Conservation (phyloP, 306 rosid species). For the Vigna angularis region DNA sequence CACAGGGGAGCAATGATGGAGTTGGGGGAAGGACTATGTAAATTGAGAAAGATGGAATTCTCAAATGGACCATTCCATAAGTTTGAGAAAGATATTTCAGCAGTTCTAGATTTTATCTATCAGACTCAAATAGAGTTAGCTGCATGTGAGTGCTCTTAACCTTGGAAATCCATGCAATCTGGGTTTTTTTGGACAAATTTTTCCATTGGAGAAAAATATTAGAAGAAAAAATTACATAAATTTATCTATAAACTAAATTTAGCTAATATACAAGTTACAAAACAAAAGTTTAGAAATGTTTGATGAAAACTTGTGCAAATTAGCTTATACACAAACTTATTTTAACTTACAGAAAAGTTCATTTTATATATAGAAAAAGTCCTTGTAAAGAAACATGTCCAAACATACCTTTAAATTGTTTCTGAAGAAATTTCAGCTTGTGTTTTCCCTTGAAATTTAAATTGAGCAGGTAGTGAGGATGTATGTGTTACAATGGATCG, state of each 20-base stretch:
- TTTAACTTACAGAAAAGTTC: no score
- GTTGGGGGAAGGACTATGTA: conserved; percentile 88
- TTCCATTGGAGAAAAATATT: no score
- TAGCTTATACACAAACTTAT: no score
- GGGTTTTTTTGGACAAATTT: no score
- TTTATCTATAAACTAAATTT: no score
- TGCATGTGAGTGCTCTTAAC: conserved; percentile 68
- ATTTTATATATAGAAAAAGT: no score
- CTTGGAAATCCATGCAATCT: not conserved
- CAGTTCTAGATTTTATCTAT: conserved; percentile 76
- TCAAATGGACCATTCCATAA: conserved; percentile 70
- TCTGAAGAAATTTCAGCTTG: conserved; percentile 2
- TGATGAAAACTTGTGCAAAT: not conserved
- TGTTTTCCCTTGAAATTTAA: not conserved
- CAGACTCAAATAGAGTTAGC: conserved; percentile 94
- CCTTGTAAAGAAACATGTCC: no score
- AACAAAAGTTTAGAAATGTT: no score
- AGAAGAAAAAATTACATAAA: no score
- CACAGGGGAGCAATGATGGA: conserved; percentile 98
- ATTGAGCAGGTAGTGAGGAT: conserved; percentile 71
- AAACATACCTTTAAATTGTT: not conserved
- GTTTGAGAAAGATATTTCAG: conserved; percentile 85
- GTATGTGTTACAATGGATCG: conserved; percentile 80
- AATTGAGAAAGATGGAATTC: conserved; percentile 82
- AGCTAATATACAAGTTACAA: no score